Conservation (phyloP, 1,284 basidiomycete species). For the Polyporus tsugae region DNA sequence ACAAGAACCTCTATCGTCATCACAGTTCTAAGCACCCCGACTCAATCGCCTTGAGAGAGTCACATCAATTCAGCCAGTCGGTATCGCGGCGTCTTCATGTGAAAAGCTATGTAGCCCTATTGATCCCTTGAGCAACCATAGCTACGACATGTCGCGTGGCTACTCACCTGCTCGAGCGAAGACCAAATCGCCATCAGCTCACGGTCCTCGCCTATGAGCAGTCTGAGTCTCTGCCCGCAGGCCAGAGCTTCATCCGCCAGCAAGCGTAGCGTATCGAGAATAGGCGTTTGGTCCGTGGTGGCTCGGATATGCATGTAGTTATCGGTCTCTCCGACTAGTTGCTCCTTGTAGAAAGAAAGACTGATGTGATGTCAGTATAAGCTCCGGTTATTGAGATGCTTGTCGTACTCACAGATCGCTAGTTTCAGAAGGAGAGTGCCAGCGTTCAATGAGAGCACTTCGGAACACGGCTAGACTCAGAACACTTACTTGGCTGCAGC, state of each 20-base stretch:
- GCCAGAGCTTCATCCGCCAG: slow-evolving; percentile 16
- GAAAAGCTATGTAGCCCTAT: slow-evolving; percentile 26
- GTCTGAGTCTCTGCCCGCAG: background rate
- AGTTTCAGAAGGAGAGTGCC: background rate
- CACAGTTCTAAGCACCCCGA: too few species aligned
- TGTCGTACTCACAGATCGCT: background rate
- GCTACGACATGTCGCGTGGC: background rate
- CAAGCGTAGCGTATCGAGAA: slow-evolving; percentile 3
- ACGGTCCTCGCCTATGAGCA: slow-evolving; percentile 11
- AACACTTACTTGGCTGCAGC: slow-evolving; percentile 26
- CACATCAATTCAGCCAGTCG: slow-evolving; percentile 11
- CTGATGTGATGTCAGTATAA: background rate
- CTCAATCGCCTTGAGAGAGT: background rate
- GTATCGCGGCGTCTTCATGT: slow-evolving; percentile 24
- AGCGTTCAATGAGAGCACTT: background rate
- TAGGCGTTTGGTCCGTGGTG: slow-evolving; percentile 13
- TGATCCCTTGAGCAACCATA: background rate
- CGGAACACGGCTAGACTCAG: too few species aligned
- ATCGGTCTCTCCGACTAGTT: slow-evolving; percentile 18
- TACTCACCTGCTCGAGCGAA: slow-evolving; percentile 22
- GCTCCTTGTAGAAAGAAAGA: slow-evolving; percentile 30
- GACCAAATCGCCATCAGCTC: slow-evolving; percentile 20
- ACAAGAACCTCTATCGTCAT: too few species aligned
- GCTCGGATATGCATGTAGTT: slow-evolving; percentile 27
- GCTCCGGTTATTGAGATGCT: background rate